Conservation (phyloP, 2,329 filamentous ascomycete species). For the Colletotrichum lentis region DNA sequence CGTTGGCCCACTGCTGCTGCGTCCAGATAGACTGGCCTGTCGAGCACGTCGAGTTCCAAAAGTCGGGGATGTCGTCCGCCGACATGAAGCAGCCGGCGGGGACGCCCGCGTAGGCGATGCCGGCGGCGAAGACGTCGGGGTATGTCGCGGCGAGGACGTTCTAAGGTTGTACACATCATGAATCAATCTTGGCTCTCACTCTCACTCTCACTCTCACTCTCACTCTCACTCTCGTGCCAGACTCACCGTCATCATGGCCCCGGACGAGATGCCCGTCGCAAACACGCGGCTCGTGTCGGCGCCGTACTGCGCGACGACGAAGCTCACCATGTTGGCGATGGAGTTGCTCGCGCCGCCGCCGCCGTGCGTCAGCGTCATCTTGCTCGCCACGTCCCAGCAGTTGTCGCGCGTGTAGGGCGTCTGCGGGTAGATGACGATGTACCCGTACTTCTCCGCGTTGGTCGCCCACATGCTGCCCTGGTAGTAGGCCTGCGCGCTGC, state of each 20-base stretch:
- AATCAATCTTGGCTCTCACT: no score
- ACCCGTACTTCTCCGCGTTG: constrained; percentile 64
- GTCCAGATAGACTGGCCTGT: constrained; percentile 57
- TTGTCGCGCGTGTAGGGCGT: constrained; percentile 48
- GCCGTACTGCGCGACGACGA: constrained; percentile 56
- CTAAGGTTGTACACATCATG: constrained; percentile 18
- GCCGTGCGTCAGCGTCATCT: constrained; percentile 57
- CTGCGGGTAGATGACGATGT: constrained; percentile 61
- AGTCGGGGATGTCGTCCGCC: constrained; percentile 51
- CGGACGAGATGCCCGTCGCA: constrained; percentile 58
- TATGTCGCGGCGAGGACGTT: constrained; percentile 63
- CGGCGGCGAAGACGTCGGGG: constrained; percentile 63
- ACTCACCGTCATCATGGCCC: constrained; percentile 61
- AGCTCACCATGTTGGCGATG: constrained; percentile 64
- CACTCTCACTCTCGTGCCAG: no score
- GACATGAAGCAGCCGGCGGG: constrained; percentile 63
- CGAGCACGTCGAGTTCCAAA: constrained; percentile 65
- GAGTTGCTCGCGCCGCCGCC: constrained; percentile 60
- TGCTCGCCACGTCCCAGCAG: constrained; percentile 69
- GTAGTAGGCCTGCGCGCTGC: constrained; percentile 62
- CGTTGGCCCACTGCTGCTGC: constrained; percentile 52
- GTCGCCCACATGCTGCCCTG: constrained; percentile 57
- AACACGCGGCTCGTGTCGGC: constrained; percentile 58
- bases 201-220: no score
- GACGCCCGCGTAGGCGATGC: constrained; percentile 61